Percentiles rank a stretch among this genome's conserved stretches.
phyloP scores from a whole-genome alignment of 768 basidiomycete genomes.

The Phanerochaete carnosa region DNA sequence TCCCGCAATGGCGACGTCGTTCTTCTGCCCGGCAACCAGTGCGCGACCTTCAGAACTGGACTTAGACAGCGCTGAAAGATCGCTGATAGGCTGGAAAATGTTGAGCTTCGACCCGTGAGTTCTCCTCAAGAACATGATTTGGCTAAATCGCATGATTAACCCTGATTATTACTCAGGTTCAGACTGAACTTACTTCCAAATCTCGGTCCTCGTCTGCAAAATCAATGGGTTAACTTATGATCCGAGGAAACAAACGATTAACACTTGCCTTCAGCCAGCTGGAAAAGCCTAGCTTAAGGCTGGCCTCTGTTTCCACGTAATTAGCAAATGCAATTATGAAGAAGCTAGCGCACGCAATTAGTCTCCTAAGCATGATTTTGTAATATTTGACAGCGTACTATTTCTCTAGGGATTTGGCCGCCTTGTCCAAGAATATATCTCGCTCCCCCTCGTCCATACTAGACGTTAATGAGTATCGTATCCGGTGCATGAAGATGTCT shows the following conservation, averaged over 20 bases:
- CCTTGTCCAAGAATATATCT: conserved; percentile 58
- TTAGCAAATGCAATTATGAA: conserved; percentile 93
- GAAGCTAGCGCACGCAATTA: conserved; percentile 50
- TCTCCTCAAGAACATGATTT: conserved; percentile 83
- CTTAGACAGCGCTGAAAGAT: conserved; percentile 79
- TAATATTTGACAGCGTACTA: conserved; percentile 52
- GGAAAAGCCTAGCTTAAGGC: conserved; percentile 69
- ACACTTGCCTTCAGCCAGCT: conserved; percentile 76
- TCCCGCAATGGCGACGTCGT: conserved; percentile 71
- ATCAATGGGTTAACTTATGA: neutral
- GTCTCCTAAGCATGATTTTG: neutral
- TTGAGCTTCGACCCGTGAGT: conserved; percentile 77
- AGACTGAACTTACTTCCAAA: conserved; percentile 67
- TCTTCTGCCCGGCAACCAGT: conserved; percentile 64
- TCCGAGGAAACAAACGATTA: neutral
- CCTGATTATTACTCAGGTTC: conserved; percentile 27
- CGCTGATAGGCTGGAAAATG: conserved; percentile 89
- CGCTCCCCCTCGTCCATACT: conserved; percentile 57
- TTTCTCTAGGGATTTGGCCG: conserved; percentile 79
- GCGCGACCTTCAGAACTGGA: conserved; percentile 55
- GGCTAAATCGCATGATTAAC: conserved; percentile 41
- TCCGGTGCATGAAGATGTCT: conserved; percentile 76
- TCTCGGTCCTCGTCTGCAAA: conserved; percentile 71
- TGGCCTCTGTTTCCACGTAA: conserved; percentile 67
- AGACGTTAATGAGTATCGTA: conserved; percentile 82